Conservation (phyloP, 2,329 filamentous ascomycete genomes). For the Botrytis cinerea region DNA sequence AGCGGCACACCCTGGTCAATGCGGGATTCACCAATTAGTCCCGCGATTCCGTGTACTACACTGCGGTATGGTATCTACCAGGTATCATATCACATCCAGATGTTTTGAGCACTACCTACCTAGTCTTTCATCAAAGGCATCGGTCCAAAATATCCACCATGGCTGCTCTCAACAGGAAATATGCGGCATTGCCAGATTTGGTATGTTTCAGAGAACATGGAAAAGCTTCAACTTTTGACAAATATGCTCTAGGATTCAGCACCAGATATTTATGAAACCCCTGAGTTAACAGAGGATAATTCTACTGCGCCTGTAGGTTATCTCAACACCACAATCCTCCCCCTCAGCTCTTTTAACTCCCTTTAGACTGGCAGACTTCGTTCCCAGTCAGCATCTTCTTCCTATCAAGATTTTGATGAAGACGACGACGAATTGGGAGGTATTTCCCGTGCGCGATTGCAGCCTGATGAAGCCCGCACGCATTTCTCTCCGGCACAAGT, state of each 20-base stretch:
- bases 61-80: not conserved
- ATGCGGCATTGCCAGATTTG: constrained; percentile 77
- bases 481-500: constrained; percentile 76
- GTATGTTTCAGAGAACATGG: constrained; percentile 47
- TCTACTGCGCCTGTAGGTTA: constrained; percentile 75
- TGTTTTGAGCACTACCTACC: not conserved
- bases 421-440: constrained; percentile 63
- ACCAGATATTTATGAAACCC: constrained; percentile 95
- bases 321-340: not conserved
- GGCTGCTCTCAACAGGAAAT: constrained; percentile 74
- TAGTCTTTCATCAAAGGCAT: not conserved
- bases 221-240: constrained; percentile 13
- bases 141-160: constrained; percentile 47
- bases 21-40: not conserved
- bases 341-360: constrained; percentile 19
- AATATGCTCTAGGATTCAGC: constrained; percentile 68
- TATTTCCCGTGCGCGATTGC: constrained; percentile 76
- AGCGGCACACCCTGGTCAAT: not conserved
- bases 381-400: constrained; percentile 56
- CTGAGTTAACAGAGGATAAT: constrained; percentile 85
- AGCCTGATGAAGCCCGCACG: constrained; percentile 75
- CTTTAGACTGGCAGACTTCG: constrained; percentile 48
- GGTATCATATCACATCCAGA: constrained; percentile 8
- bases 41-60: not conserved
- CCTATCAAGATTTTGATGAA: constrained; percentile 62